phyloP scores from a whole-genome alignment of 164 flowering plant species.

The Chimonanthus salicifolius region DNA sequence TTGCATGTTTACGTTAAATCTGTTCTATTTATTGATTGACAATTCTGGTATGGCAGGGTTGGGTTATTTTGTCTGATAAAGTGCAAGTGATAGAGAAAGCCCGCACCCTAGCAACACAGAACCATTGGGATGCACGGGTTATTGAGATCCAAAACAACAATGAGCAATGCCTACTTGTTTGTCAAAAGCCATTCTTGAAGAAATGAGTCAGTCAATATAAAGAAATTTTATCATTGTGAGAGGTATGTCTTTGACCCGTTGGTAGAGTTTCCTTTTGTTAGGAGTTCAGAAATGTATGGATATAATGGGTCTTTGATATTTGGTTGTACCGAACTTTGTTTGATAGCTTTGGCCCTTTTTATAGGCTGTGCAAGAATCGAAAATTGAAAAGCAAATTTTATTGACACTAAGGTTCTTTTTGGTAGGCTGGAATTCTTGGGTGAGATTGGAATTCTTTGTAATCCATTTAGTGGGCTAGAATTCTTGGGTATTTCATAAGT shows the following conservation, averaged over 20 bases:
- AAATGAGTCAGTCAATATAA: conserved; percentile 36
- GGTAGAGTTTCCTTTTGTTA: conserved; percentile 8
- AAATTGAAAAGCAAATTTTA: neutral
- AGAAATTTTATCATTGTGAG: conserved; percentile 5
- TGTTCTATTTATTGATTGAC: neutral
- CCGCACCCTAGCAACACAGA: conserved; percentile 52
- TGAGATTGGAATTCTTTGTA: too few species aligned
- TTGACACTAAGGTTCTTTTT: neutral
- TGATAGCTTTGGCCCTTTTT: neutral
- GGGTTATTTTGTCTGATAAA: conserved; percentile 77
- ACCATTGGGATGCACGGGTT: conserved; percentile 93
- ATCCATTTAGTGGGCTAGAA: too few species aligned
- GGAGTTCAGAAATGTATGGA: neutral
- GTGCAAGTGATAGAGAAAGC: conserved; percentile 67
- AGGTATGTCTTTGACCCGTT: conserved; percentile 1
- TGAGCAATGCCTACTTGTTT: conserved; percentile 82
- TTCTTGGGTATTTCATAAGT: neutral
- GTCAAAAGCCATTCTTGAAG: conserved; percentile 85
- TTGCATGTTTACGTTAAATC: neutral
- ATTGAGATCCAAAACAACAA: conserved; percentile 81
- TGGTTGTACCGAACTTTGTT: neutral
- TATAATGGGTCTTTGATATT: neutral
- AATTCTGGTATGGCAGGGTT: conserved; percentile 47
- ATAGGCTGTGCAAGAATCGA: neutral
- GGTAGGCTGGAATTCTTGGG: too few species aligned